Percentiles rank a stretch among this genome's conserved stretches.
Evolutionary conservation across 345 rosid species (phyloP).

Genomic region (Streptanthus diversifolius): DNA sequence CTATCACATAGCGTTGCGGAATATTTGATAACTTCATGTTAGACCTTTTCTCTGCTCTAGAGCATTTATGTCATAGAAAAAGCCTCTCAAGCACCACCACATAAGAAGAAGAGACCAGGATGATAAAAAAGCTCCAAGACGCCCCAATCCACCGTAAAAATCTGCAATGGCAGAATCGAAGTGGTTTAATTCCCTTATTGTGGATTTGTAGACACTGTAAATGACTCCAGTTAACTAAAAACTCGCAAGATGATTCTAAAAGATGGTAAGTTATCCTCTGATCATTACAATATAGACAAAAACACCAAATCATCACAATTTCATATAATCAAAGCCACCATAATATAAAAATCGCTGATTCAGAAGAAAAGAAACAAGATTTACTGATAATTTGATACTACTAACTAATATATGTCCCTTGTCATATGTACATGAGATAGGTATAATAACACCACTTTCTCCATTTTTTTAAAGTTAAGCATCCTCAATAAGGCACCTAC

Average conservation of each 20-base stretch:
- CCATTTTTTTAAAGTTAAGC: no score
- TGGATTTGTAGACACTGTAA: neutral
- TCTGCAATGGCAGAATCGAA: slow-evolving; percentile 7
- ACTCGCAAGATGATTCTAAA: neutral
- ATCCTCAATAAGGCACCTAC: neutral
- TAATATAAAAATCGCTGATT: neutral
- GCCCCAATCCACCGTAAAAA: neutral
- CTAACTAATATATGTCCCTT: no score
- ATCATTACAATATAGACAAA: neutral
- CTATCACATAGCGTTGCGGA: slow-evolving; percentile 77
- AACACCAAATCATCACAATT: neutral
- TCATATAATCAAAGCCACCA: neutral
- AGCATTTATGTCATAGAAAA: slow-evolving; percentile 7
- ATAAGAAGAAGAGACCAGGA: slow-evolving; percentile 23
- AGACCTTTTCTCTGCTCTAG: slow-evolving; percentile 16
- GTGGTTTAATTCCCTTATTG: neutral
- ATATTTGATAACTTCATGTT: slow-evolving; percentile 57
- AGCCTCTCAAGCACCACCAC: slow-evolving; percentile 32
- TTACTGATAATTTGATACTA: neutral
- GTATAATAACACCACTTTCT: no score
- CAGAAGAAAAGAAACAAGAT: neutral
- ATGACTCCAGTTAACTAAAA: neutral
- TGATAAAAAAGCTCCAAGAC: neutral
- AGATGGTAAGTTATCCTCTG: no score
- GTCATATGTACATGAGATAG: no score